Evolutionary conservation across 2,329 filamentous ascomycete species (phyloP).

Genomic region (Mycogone perniciosa): DNA sequence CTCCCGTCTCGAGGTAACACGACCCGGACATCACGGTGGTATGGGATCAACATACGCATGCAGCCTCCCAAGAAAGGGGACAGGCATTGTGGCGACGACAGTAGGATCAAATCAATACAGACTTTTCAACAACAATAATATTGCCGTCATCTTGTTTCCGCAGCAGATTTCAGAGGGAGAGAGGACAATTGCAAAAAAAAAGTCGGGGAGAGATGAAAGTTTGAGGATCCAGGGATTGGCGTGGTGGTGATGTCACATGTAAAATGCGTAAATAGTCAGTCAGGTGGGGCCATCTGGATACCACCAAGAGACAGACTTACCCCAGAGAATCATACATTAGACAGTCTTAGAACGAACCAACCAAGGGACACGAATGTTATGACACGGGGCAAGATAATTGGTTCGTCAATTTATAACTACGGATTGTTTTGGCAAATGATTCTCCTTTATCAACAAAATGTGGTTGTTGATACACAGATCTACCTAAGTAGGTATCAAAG

Average conservation of each 20-base stretch:
- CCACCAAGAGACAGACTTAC: not conserved
- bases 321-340: not conserved
- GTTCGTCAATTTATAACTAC: not conserved
- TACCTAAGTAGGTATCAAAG: too few relatives aligned
- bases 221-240: constrained; percentile 6
- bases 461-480: not conserved
- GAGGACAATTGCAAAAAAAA: not conserved
- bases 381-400: not conserved
- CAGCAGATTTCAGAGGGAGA: not conserved
- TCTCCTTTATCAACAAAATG: not conserved
- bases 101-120: not conserved
- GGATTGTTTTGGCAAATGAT: not conserved
- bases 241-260: constrained; percentile 12
- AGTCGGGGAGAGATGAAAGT: not conserved
- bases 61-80: constrained; percentile 48
- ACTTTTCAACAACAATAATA: not conserved
- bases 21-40: not conserved
- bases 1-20: not conserved
- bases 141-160: not conserved
- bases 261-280: constrained; percentile 5
- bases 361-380: not conserved
- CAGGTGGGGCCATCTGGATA: constrained; percentile 4
- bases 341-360: not conserved
- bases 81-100: constrained; percentile 35
- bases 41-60: constrained; percentile 38